Evolutionary conservation across 495 filamentous ascomycete genomes (phyloP).

Genomic region (Podospora didyma): DNA sequence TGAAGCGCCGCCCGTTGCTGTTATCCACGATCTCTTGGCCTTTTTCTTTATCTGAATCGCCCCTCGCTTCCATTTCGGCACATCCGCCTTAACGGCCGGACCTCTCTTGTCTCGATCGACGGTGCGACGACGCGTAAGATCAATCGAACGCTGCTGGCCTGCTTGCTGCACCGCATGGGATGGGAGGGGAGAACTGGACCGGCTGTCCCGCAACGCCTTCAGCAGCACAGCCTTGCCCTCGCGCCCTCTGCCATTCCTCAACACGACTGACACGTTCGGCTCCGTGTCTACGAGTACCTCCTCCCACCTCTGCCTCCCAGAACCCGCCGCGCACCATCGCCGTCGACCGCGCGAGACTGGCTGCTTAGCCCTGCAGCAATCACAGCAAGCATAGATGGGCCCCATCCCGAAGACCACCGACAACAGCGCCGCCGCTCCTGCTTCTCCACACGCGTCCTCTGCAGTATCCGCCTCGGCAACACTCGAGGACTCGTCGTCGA

Average conservation of each 20-base stretch:
- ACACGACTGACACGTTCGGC: not conserved
- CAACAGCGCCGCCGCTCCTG: slow-evolving; percentile 26
- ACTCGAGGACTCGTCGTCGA: slow-evolving; percentile 30
- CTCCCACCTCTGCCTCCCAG: not conserved
- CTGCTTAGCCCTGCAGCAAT: slow-evolving; percentile 3
- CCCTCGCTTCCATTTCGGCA: slow-evolving; percentile 1
- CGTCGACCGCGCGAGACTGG: slow-evolving; percentile 8
- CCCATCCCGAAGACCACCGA: slow-evolving; percentile 30
- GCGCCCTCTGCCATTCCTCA: not conserved
- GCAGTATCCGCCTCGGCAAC: slow-evolving; percentile 19
- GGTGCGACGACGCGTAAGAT: slow-evolving; percentile 4
- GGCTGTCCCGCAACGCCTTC: slow-evolving; percentile 12
- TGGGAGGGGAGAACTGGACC: slow-evolving; percentile 10
- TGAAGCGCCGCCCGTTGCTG: slow-evolving; percentile 22
- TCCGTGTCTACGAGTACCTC: not conserved
- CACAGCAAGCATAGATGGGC: slow-evolving; percentile 32
- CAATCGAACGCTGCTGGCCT: not conserved
- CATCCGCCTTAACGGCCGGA: not conserved
- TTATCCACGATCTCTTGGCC: slow-evolving; percentile 32
- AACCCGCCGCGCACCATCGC: not conserved
- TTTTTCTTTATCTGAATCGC: not conserved
- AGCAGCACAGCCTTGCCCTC: not conserved
- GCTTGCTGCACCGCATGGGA: slow-evolving; percentile 9
- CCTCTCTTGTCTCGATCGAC: slow-evolving; percentile 2
- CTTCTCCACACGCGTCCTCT: slow-evolving; percentile 9